phyloP scores from a whole-genome alignment of 805 yeast genomes.

The Wickerhamomyces canadensis region DNA sequence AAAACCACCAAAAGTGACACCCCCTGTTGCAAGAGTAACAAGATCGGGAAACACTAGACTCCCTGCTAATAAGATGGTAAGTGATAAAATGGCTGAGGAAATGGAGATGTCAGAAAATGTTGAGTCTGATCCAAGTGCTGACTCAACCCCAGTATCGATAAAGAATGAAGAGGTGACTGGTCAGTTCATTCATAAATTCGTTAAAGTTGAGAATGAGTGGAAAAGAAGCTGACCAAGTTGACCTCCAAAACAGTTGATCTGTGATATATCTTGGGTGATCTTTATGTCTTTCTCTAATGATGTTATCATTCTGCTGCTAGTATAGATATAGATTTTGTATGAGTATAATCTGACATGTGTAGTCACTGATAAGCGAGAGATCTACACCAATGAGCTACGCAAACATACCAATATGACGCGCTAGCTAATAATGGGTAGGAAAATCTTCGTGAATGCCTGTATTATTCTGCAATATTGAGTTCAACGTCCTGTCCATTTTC shows the following conservation, averaged over 20 bases:
- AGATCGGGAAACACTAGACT: slow-evolving; percentile 13
- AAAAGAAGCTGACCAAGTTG: background rate
- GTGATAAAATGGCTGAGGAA: background rate
- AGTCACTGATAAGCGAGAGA: no score
- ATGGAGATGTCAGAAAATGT: slow-evolving; percentile 2
- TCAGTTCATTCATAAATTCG: slow-evolving; percentile 13
- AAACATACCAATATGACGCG: no score
- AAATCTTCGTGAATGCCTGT: no score
- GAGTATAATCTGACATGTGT: no score
- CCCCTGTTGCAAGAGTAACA: slow-evolving; percentile 8
- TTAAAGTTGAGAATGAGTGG: slow-evolving; percentile 15
- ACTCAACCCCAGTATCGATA: slow-evolving; percentile 1
- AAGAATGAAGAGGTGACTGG: slow-evolving; percentile 3
- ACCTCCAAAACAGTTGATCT: background rate
- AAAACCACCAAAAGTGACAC: background rate
- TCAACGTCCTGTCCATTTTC: slow-evolving; percentile 8
- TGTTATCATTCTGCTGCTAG: no score
- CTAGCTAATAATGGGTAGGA: no score
- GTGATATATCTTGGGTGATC: no score
- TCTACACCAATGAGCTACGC: no score
- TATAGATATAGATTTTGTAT: no score
- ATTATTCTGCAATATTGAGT: slow-evolving; percentile 20
- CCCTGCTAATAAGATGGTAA: slow-evolving; percentile 14
- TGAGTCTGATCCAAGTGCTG: slow-evolving; percentile 6
- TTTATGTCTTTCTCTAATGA: no score